Evolutionary conservation across 345 rosid genomes (phyloP).

Genomic region (Linum tenue): DNA sequence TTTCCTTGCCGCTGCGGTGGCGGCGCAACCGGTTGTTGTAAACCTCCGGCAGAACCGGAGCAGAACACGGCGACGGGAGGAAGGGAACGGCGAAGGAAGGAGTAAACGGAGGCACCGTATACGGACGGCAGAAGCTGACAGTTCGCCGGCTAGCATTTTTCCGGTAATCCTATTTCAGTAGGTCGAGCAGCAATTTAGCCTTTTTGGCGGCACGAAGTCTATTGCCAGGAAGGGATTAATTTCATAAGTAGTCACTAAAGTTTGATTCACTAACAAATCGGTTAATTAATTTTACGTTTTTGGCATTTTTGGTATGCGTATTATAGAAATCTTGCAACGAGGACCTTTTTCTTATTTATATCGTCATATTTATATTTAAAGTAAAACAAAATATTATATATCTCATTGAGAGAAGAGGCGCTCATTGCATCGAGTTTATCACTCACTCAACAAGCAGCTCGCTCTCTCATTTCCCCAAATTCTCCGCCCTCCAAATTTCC

Average conservation of each 20-base stretch:
- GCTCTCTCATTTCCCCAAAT: neutral
- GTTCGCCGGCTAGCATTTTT: conserved; percentile 33
- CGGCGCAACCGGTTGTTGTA: conserved; percentile 23
- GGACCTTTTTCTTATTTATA: too few relatives aligned
- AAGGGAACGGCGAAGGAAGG: conserved; percentile 11
- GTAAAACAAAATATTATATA: too few relatives aligned
- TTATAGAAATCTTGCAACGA: too few relatives aligned
- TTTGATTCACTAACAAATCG: too few relatives aligned
- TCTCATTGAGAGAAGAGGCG: too few relatives aligned
- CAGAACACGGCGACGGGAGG: neutral
- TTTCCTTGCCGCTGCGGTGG: conserved; percentile 5
- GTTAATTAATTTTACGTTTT: too few relatives aligned
- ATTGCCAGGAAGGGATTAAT: too few relatives aligned
- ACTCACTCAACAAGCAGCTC: too few relatives aligned
- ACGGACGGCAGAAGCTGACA: conserved; percentile 26
- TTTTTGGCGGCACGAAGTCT: too few relatives aligned
- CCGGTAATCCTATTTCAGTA: neutral
- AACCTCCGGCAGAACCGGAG: conserved; percentile 27
- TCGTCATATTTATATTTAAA: too few relatives aligned
- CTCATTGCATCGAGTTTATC: neutral
- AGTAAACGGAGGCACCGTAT: conserved; percentile 33
- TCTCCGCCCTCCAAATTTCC: neutral
- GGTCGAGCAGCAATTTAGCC: neutral
- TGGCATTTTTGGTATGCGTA: too few relatives aligned
- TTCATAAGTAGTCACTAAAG: too few relatives aligned